Percentiles rank a stretch among this genome's conserved stretches.
Evolutionary conservation across 2,329 filamentous ascomycete species (phyloP).

Genomic region (Pseudocercospora fijiensis): DNA sequence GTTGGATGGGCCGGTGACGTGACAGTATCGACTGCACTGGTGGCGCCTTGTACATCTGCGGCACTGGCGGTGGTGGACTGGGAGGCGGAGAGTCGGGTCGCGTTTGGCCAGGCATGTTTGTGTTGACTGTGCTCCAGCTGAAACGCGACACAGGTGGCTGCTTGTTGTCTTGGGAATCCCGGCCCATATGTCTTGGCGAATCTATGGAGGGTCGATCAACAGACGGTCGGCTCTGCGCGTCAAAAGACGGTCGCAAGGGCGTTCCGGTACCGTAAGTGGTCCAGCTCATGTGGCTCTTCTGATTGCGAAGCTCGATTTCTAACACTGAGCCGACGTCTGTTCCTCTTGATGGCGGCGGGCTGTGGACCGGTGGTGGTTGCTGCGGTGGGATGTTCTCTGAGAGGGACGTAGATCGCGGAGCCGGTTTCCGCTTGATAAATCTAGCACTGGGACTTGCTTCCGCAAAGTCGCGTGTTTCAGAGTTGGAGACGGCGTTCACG

Average conservation of each 20-base stretch:
- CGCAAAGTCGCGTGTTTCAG: constrained; percentile 12
- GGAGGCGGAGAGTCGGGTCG: constrained; percentile 43
- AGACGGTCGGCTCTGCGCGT: constrained; percentile 21
- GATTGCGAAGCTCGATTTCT: constrained; percentile 18
- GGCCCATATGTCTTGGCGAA: constrained; percentile 1
- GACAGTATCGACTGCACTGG: constrained; percentile 38
- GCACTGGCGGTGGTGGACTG: constrained; percentile 43
- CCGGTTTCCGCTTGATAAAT: constrained; percentile 34
- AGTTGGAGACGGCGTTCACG: constrained; percentile 11
- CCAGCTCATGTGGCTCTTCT: constrained; percentile 39
- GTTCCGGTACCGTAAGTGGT: constrained; percentile 32
- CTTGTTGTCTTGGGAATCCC: constrained; percentile 1
- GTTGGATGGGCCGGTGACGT: constrained; percentile 34
- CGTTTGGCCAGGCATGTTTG: constrained; percentile 41
- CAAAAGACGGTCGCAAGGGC: constrained; percentile 23
- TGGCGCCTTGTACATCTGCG: constrained; percentile 31
- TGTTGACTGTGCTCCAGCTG: constrained; percentile 46
- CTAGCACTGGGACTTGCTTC: constrained; percentile 5
- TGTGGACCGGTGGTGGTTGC: constrained; percentile 13
- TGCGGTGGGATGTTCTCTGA: constrained; percentile 29
- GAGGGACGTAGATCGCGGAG: constrained; percentile 22
- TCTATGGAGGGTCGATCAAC: constrained; percentile 19
- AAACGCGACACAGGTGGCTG: constrained; percentile 34
- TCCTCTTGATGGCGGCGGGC: constrained; percentile 20
- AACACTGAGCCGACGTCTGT: constrained; percentile 11